Base-by-base conservation (phyloP, 192 early-diverging fungal species). In the Coemansia sp. region DNA sequence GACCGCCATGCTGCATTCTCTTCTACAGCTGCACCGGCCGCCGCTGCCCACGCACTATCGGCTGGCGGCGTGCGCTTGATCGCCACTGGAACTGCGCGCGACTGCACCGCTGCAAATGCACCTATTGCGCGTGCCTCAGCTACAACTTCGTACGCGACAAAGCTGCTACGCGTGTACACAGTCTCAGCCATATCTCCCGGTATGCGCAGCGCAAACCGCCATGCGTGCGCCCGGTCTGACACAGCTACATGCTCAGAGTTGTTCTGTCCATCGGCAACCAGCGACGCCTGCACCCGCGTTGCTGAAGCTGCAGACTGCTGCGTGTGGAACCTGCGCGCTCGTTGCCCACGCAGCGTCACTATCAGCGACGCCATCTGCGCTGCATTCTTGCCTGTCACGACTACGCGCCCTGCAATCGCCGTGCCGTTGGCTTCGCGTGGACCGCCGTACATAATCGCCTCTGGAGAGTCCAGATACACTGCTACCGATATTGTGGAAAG, bases 181-280 rank as follows among this genome's bases (percentile, higher is more conserved):
- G 61, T 72, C 54, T 81, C 78, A 38, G 32, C 63, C 22, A 72
- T 60, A 25, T 65, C 67, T 32, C 78, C 78, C 4, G 78, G 78
- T 10, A 81, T 47, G 27, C 63, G 60, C 55, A 81, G 72, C 55
- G 50, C 62, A 39, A 81, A 81, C 37, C 62, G 73, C 78, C 78
- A 81, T 27, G 62, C 60, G 21, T 72, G 63, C 22, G 66, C 25
- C 17, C 57, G 41, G 41, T 60, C 72, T 1, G 47, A 25, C 0
- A 68, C 63, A 3, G 59, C 48, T 7, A 60, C 57, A 35, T 71
- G 58, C 4, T 65, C 50, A 10, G 51, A 54, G 7, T 53, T 41
- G 3, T 69, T 60, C 24, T 22, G 21, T 17, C 72, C 72, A 27
- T 66, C 63, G 12, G 62, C 49, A 1, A 75, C 72, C 24, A 75